Conservation (phyloP, 148 eudicot species). For the Fallopia convolvulus region DNA sequence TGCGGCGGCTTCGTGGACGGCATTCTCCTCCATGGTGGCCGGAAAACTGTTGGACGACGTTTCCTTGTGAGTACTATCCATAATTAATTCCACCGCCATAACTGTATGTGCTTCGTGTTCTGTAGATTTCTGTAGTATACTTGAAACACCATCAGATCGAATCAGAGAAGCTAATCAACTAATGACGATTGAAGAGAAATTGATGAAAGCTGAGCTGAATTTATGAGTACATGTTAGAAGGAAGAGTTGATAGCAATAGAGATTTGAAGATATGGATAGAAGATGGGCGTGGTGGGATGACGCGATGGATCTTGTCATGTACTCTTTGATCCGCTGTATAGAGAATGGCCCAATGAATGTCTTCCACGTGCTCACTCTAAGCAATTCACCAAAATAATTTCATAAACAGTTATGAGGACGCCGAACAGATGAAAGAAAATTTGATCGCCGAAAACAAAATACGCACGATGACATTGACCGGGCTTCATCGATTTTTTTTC, state of each 20-base stretch:
- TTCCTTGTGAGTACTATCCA: conserved; percentile 12
- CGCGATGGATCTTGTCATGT: background rate
- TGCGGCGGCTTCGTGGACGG: conserved; percentile 49
- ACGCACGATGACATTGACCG: background rate
- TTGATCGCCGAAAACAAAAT: too few relatives aligned
- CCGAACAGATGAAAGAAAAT: background rate
- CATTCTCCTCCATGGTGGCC: conserved; percentile 30
- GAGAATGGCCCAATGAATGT: background rate
- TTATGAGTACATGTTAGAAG: background rate
- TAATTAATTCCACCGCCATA: conserved; percentile 57
- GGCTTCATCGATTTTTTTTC: background rate
- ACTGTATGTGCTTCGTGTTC: background rate
- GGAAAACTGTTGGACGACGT: background rate
- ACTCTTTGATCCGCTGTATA: background rate
- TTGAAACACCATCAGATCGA: background rate
- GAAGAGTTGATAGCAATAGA: background rate
- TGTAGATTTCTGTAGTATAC: background rate
- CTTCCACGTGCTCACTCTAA: background rate
- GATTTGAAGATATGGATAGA: background rate
- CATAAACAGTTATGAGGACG: background rate
- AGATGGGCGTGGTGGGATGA: background rate
- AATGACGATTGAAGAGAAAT: background rate
- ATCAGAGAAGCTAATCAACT: background rate
- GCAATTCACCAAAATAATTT: too few relatives aligned
- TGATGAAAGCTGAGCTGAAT: background rate